Base-by-base conservation (phyloP, 2,329 filamentous ascomycete genomes). In the Colletotrichum liaoningense region DNA sequence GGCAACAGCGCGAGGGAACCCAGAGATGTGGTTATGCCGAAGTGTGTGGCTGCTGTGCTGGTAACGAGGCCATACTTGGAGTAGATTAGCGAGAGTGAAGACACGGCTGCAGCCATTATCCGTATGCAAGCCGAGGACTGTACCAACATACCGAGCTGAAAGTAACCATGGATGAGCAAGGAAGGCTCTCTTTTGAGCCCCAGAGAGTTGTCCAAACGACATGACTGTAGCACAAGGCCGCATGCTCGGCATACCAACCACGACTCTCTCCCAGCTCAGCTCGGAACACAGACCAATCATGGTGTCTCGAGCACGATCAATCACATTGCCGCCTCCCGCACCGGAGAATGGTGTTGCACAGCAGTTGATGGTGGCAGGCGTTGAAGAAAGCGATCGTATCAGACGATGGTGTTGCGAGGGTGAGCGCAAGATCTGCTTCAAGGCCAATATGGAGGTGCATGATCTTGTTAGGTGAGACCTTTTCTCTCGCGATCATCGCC, bases 81-180 rank as follows among this genome's bases (percentile, higher is more conserved):
- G 55, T 64, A 74, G 74, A 74, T 75, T 74, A 75, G 74, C 74
- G 74, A 75, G 67, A 26, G 38, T 16, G 52, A 56, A 58, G 22
- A 33, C 54, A 74, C 57, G 19, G 56, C 58, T 60, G 52, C 57
- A 63, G 58, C 57, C 30, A 67, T 55, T 58, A 72, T 55, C 63
- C 63, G 69, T 33, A 70, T 64, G 71, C 69, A 56, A 49, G 24
- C 16, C 49, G n/a, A 56, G 65, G 42, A 30, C 67, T 38, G 67
- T 56, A 30, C 11, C 22, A 42, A 5, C 52, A 52, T 55, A 35
- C 55, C 16, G 19, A 26, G 62, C 62, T 63, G 71, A 71, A 58
- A 35, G 58, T 49, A 49, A 62, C 52, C 14, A 22, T 28, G 56
- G 42, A 42, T 65, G 55, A 68, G 22, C 42, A 57, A 54, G 28